Evolutionary conservation across 2,329 filamentous ascomycete species (phyloP).

Genomic region (Trichoderma pleuroti): DNA sequence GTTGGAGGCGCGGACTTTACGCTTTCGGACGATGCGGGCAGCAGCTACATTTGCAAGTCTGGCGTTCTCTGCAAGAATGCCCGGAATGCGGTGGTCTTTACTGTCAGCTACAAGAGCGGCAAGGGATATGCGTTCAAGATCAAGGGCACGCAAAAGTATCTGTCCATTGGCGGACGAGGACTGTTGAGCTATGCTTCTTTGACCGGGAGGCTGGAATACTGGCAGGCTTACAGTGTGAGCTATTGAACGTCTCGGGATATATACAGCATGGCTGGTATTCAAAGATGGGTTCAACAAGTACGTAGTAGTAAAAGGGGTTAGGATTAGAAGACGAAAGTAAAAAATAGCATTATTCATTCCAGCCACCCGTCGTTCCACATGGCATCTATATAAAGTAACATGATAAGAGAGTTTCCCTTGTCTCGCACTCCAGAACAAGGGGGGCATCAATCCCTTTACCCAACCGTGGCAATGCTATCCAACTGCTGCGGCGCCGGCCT

Average conservation of each 20-base stretch:
- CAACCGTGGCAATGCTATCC: conserved; percentile 24
- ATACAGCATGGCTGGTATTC: background rate
- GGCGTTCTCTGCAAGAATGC: conserved; percentile 1
- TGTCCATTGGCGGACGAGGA: background rate
- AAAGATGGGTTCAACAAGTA: background rate
- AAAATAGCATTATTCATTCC: background rate
- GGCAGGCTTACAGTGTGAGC: conserved; percentile 13
- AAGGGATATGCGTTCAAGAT: conserved; percentile 23
- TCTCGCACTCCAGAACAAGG: background rate
- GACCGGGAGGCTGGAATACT: background rate
- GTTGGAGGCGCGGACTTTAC: conserved; percentile 29
- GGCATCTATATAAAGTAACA: background rate
- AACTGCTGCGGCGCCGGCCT: conserved; percentile 29
- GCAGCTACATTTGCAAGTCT: conserved; percentile 23
- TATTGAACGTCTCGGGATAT: background rate
- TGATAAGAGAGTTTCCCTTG: background rate
- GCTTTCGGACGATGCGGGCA: conserved; percentile 26
- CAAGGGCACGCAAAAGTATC: conserved; percentile 8
- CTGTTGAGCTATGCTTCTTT: background rate
- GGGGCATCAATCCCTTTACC: too few relatives aligned
- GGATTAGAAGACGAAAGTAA: background rate
- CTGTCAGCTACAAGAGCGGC: conserved; percentile 21
- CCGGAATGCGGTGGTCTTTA: conserved; percentile 21
- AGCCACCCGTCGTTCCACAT: background rate
- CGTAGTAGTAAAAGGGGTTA: background rate